Base-by-base conservation (phyloP, 1,284 basidiomycete species). In the Rhizoctonia solani region DNA sequence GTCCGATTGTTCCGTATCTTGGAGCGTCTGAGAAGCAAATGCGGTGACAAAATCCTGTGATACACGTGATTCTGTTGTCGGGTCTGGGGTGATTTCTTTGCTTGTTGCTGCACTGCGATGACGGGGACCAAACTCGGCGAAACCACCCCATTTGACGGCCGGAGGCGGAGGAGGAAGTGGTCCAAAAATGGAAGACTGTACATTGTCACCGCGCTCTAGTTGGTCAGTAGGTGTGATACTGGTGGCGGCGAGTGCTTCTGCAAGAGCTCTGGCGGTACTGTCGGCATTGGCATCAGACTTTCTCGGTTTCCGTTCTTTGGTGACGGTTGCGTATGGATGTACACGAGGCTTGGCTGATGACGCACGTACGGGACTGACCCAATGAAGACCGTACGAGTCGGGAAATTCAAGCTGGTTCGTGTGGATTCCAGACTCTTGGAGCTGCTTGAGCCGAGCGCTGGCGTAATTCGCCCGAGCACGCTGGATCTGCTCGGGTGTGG, bases 51-150 rank as follows among this genome's bases (percentile, higher is more conserved):
- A 63, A 27, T 63, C 59, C 34, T 39, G 59, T 42, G 59, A 63
- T 37, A 63, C 59, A 25, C 47, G 47, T 50, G 59, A 49, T 50
- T 32, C 44, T 30, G 50, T 49, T 32, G 49, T 49, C 59, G 59
- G 59, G 47, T 63, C 59, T 29, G 59, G 59, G 34, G 59, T 63
- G 23, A 63, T 63, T 37, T 63, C 59, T 23, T 63, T 63, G 59
- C 59, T 63, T 29, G 34, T 37, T 19, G 44, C n/a, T 5, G 9
- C 44, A 46, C 9, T 21, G 27, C 29, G 50, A 42, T 42, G 50
- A 21, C 59, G 59, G 53, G 49, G 30, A 1, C 59, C 59, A 29
- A 50, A 63, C 59, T 63, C 59, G 23, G 59, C 59, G 32, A 63
- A 63, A 5, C 59, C 59, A 4, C 59, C 59, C 59, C 59, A 63